Evolutionary conservation across 2,329 filamentous ascomycete genomes (phyloP), one percentile per base, ranked within the genome.

Genomic region (Arthrinium phaeospermum): DNA sequence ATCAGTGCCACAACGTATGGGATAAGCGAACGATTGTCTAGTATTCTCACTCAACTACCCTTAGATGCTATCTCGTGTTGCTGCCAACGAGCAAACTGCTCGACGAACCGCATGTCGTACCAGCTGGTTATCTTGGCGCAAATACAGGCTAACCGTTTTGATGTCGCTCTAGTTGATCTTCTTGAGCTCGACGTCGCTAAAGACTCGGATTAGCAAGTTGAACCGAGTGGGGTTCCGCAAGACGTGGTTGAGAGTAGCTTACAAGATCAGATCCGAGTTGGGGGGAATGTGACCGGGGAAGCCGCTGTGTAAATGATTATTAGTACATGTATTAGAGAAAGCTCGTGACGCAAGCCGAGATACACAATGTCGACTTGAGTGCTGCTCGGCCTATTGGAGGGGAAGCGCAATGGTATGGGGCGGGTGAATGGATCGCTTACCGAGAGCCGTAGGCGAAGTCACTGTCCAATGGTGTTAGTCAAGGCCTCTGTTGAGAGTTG

Each of bases 241-340:
- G 44, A 22, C n/a, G 45, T 24, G 27, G 10, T 8, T 34, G 6
- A 41, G 57, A 41, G 14, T 2, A 24, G 70, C 74, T 74, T 69
- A 75, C 74, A 81, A 81, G 77, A 81, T 80, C 67, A 81, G 73
- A 74, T 80, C 79, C 46, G 79, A 73, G 70, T 80, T 80, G 67
- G 79, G 77, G 14, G 79, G 77, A 24, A 79, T 79, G 76, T 78
- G 76, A 37, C 76, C 77, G 41, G 75, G 74, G 74, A 79, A 79
- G 70, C 77, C 77, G 16, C 57, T 45, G 76, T 77, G 47, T 47
- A 44, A 64, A 47, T 44, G 13, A 27, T 37, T 37, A 46, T 72
- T 64, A 72, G 70, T 47, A 69, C 44, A 13, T 14, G 24, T 49
- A 13, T 37, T 34, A 16, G 12, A 68, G 6, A 24, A 37, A 22